Percentiles rank a stretch among this genome's conserved stretches.
Evolutionary conservation across 495 filamentous ascomycete species (phyloP).

Genomic region (Xylaria curta): DNA sequence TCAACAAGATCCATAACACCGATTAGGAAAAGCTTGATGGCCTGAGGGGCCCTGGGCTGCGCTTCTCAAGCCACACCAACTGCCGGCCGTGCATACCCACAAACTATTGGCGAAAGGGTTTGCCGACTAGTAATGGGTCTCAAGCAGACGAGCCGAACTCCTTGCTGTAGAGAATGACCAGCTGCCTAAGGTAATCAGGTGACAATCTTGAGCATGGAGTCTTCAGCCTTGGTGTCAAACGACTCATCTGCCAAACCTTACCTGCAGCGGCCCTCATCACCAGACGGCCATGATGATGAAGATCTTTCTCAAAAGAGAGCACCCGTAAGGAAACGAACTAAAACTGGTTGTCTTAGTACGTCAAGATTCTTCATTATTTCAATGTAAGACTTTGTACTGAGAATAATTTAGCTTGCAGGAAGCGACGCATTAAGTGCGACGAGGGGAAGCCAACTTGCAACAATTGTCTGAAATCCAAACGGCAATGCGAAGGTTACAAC

Average conservation of each 20-base stretch:
- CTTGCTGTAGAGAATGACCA: slow-evolving; percentile 19
- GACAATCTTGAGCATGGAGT: slow-evolving; percentile 34
- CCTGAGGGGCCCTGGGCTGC: slow-evolving; percentile 3
- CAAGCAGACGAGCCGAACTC: not conserved
- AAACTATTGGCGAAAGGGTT: slow-evolving; percentile 17
- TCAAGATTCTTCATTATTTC: slow-evolving; percentile 32
- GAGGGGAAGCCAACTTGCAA: slow-evolving; percentile 91
- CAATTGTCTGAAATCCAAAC: slow-evolving; percentile 93
- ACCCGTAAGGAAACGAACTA: slow-evolving; percentile 78
- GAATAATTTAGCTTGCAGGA: slow-evolving; percentile 75
- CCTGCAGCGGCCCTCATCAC: slow-evolving; percentile 32
- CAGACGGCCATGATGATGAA: slow-evolving; percentile 38
- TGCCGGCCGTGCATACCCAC: slow-evolving; percentile 19
- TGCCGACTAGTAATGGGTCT: not conserved
- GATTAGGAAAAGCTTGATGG: slow-evolving; percentile 15
- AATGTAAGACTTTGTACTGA: slow-evolving; percentile 29
- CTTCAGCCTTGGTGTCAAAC: slow-evolving; percentile 28
- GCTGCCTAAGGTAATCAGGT: slow-evolving; percentile 3
- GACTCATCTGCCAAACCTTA: slow-evolving; percentile 31
- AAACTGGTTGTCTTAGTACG: slow-evolving; percentile 95
- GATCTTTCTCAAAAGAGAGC: slow-evolving; percentile 42
- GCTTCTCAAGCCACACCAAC: slow-evolving; percentile 19
- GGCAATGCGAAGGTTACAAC: slow-evolving; percentile 93
- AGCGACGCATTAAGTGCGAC: slow-evolving; percentile 95
- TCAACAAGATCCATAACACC: not conserved